phyloP scores from a whole-genome alignment of 352 stramenopile genomes.

The Pythium periplocum region DNA sequence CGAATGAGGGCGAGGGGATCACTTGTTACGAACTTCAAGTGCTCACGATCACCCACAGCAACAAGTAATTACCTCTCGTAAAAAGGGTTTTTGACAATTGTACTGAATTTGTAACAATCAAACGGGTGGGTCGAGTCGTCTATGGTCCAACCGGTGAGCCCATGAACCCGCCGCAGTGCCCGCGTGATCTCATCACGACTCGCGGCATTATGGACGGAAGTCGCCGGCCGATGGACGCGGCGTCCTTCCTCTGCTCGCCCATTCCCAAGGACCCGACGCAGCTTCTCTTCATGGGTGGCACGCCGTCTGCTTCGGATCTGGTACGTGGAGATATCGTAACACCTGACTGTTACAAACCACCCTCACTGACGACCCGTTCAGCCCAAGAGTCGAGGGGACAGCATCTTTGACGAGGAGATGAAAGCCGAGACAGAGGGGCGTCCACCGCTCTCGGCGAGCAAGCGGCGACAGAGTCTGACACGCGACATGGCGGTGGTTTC shows the following conservation, averaged over 20 bases:
- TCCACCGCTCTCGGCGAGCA: too few species aligned
- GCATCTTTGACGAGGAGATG: slow-evolving; percentile 32
- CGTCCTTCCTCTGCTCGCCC: slow-evolving; percentile 61
- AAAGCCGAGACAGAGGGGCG: slow-evolving; percentile 20
- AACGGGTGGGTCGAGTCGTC: too few species aligned
- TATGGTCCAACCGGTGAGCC: too few species aligned
- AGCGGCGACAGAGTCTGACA: neutral
- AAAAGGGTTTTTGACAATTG: too few species aligned
- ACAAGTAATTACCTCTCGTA: too few species aligned
- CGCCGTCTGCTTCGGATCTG: neutral
- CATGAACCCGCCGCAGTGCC: too few species aligned
- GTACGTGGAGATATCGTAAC: slow-evolving; percentile 2
- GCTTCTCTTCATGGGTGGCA: slow-evolving; percentile 46
- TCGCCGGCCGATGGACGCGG: slow-evolving; percentile 9
- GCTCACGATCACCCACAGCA: too few species aligned
- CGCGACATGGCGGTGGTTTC: neutral
- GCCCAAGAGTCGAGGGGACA: slow-evolving; percentile 6
- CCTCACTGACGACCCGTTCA: neutral
- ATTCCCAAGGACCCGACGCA: slow-evolving; percentile 59
- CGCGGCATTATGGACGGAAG: neutral
- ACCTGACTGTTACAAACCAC: neutral
- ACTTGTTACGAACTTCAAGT: too few species aligned
- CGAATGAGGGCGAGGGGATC: slow-evolving; percentile 10
- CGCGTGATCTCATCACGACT: too few species aligned
- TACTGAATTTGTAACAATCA: too few species aligned